These are phyloP conservation scores for Ophiostoma pallidulum DNA, from an alignment of 2,329 filamentous ascomycete genomes.

Conservation along the genomic window DNA sequence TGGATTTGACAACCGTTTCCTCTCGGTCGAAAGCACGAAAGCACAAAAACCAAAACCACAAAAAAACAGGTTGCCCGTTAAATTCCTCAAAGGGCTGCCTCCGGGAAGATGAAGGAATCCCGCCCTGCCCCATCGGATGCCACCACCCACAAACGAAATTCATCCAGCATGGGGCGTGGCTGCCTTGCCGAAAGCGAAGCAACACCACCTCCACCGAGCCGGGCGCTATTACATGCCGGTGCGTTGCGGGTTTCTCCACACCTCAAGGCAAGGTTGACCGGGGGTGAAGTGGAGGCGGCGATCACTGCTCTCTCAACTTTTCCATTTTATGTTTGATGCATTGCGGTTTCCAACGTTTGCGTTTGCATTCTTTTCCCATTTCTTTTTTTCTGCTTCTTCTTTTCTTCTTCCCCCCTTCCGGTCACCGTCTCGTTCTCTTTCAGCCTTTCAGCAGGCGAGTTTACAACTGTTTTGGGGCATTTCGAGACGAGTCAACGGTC, in stretches of 20 bases:
- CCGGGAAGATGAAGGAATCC: no score
- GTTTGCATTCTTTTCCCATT: background rate
- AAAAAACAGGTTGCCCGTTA: no score
- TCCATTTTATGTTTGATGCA: no score
- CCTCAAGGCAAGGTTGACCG: conserved; percentile 3
- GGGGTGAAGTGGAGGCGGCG: background rate
- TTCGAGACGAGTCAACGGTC: no score
- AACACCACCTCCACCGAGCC: no score
- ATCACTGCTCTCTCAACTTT: no score
- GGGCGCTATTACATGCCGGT: background rate
- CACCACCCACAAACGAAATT: no score
- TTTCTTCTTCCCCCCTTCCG: background rate
- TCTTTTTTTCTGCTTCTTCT: background rate
- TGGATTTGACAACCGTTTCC: background rate
- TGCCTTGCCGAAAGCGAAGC: background rate
- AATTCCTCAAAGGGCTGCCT: no score
- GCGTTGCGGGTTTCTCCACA: background rate
- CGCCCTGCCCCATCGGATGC: no score
- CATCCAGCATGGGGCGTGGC: no score
- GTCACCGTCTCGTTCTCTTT: background rate
- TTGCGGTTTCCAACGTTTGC: background rate
- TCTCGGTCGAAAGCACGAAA: background rate
- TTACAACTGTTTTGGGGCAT: background rate
- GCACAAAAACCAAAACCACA: background rate
- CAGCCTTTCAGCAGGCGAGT: background rate